These are phyloP conservation scores for Cyclotella kingstonii DNA, from an alignment of 108 stramenopile species.

Conservation along the genomic window DNA sequence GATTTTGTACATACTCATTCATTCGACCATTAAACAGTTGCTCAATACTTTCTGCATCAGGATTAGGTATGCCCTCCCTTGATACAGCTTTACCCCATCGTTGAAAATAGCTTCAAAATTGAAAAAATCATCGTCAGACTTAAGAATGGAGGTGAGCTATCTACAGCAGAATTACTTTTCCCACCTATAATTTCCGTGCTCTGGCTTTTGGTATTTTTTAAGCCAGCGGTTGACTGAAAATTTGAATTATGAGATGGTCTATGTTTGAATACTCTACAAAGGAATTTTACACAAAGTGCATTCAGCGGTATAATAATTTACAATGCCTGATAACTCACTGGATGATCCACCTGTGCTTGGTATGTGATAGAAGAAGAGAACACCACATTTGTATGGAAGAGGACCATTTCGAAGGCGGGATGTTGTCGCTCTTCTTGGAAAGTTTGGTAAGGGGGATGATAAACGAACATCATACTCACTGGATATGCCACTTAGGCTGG, in stretches of 20 bases:
- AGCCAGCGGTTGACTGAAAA: slow-evolving; percentile 10
- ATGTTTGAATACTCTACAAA: too few relatives aligned
- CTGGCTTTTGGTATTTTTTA: slow-evolving; percentile 12
- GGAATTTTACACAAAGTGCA: too few relatives aligned
- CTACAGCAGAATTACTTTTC: neutral
- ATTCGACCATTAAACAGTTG: slow-evolving; percentile 1
- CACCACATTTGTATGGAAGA: slow-evolving; percentile 19
- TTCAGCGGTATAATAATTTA: too few relatives aligned
- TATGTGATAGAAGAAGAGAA: slow-evolving; percentile 40
- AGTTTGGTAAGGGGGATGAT: too few relatives aligned
- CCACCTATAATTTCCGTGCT: slow-evolving; percentile 10
- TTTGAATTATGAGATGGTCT: too few relatives aligned
- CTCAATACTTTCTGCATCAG: neutral
- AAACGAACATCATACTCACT: neutral
- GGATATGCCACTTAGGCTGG: neutral
- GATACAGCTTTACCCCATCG: slow-evolving; percentile 9
- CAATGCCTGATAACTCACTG: slow-evolving; percentile 1
- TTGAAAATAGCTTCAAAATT: slow-evolving; percentile 2
- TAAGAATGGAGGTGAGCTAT: neutral
- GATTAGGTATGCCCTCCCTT: slow-evolving; percentile 1
- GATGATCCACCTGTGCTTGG: slow-evolving; percentile 41
- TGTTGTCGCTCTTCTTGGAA: too few relatives aligned
- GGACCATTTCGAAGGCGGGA: neutral
- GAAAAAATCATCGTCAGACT: neutral
- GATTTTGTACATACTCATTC: slow-evolving; percentile 23